Evolutionary conservation across 495 filamentous ascomycete genomes (phyloP).

Genomic region (Hypoxylon crocopeplum): DNA sequence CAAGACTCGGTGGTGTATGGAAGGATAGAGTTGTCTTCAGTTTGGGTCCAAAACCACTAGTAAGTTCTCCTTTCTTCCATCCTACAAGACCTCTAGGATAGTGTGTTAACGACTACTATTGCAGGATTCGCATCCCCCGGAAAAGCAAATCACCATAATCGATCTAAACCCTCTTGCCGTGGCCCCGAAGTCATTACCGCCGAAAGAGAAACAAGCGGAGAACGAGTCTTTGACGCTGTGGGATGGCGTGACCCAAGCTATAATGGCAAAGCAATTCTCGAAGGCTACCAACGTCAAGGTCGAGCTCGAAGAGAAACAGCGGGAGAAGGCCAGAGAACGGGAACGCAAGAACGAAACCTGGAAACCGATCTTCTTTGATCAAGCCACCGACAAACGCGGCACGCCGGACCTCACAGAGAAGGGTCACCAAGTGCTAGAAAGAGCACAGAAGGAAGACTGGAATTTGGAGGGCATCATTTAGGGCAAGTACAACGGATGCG

Average conservation of each 20-base stretch:
- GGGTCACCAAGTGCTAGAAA: conserved; percentile 71
- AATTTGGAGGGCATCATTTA: conserved; percentile 51
- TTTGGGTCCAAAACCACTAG: conserved; percentile 57
- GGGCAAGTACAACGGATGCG: neutral
- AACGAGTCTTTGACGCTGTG: conserved; percentile 93
- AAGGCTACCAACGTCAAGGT: conserved; percentile 87
- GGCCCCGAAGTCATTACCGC: conserved; percentile 77
- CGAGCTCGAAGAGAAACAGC: conserved; percentile 89
- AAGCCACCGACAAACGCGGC: conserved; percentile 72
- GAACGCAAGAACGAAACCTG: conserved; percentile 70
- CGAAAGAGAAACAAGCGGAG: conserved; percentile 74
- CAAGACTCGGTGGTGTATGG: conserved; percentile 86
- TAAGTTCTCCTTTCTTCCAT: conserved; percentile 40
- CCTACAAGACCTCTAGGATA: neutral
- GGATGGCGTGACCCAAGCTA: conserved; percentile 86
- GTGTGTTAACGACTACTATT: too few species aligned
- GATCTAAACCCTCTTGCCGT: conserved; percentile 84
- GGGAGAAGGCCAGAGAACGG: conserved; percentile 81
- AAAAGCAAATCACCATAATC: conserved; percentile 76
- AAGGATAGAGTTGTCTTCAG: conserved; percentile 63
- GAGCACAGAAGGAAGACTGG: conserved; percentile 69
- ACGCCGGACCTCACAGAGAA: conserved; percentile 82
- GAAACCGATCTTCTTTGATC: conserved; percentile 90
- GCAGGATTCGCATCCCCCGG: conserved; percentile 52
- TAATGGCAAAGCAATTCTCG: conserved; percentile 79